Evolutionary conservation across 2,329 filamentous ascomycete species (phyloP), one percentile per base, ranked within the genome.

Genomic region (Penicillium decumbens): DNA sequence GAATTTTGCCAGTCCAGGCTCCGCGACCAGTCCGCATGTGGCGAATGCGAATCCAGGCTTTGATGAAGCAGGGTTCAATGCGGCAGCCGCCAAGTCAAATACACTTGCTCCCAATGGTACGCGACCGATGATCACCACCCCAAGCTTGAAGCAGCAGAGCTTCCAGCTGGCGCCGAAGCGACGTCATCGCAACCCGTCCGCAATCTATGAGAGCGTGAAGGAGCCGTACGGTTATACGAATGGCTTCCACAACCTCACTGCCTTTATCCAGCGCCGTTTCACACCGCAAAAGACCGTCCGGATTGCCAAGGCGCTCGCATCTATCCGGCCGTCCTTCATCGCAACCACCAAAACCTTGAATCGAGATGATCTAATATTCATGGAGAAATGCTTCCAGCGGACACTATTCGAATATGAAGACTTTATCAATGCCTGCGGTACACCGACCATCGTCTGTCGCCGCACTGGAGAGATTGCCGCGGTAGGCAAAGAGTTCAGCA

Each of bases 331-430:
- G 1, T 93, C 90, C 0, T 93, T 98, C 66, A 92, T 97, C 55
- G 85, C 90, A 9, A 95, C 89, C 54, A 95, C 89, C 18, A 88
- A 88, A 63, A 90, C 89, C n/a, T 76, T 97, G 53, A 91, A 89
- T 56, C 79, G 85, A 15, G 86, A 93, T 62, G 93, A 98, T 69
- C 77, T 97, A 25, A 84, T 98, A 20, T 96, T 97, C 69, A 95
- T 95, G 87, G 93, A 98, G 69, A 95, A 95, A 72, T 95, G 88
- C 63, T 89, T 97, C 65, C 93, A 98, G 70, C 83, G 93, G 32
- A 95, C 89, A 0, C 77, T 97, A 9, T 89, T 90, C 64, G 90
- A 95, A 66, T 95, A 95, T 63, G 89, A 97, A 65, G 89, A 95
- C 57, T 93, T 95, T 58, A 87, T 96, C 75, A 84, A 88, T 49